Percentiles rank a stretch among this genome's conserved stretches.
Evolutionary conservation across 148 eudicot species (phyloP).

Genomic region (Rhododendron kiyosumense): DNA sequence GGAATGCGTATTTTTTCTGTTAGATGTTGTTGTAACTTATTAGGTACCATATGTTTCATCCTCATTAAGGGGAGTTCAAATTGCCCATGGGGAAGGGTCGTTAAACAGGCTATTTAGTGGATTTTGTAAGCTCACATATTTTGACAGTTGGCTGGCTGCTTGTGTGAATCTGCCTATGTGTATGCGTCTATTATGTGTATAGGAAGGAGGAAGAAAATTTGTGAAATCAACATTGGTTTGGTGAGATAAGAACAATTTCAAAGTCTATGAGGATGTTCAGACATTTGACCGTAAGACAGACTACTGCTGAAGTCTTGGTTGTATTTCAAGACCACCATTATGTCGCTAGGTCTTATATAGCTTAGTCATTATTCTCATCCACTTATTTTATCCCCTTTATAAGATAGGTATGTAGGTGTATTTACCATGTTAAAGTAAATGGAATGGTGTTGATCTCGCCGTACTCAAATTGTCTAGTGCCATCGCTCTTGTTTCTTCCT

Average conservation of each 20-base stretch:
- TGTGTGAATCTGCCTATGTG: background rate
- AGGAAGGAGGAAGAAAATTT: background rate
- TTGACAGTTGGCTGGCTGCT: background rate
- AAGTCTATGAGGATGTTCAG: background rate
- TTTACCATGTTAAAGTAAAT: background rate
- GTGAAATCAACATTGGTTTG: background rate
- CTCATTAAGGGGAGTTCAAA: background rate
- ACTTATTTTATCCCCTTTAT: background rate
- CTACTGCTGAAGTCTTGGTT: background rate
- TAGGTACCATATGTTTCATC: conserved; percentile 1
- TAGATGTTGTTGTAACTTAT: conserved; percentile 36
- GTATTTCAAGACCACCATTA: background rate
- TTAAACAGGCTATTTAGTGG: background rate
- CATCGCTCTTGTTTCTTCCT: background rate
- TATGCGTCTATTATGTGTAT: background rate
- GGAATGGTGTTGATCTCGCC: background rate
- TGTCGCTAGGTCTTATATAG: background rate
- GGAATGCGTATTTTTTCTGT: conserved; percentile 18
- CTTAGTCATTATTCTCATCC: background rate
- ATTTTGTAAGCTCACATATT: background rate
- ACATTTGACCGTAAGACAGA: background rate
- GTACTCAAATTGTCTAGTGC: background rate
- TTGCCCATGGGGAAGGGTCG: background rate
- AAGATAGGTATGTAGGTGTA: background rate
- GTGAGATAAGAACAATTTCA: background rate